Evolutionary conservation across 192 early-diverging fungal species (phyloP), one percentile per base, ranked within the genome.

Genomic region (Backusella mclennaniae): DNA sequence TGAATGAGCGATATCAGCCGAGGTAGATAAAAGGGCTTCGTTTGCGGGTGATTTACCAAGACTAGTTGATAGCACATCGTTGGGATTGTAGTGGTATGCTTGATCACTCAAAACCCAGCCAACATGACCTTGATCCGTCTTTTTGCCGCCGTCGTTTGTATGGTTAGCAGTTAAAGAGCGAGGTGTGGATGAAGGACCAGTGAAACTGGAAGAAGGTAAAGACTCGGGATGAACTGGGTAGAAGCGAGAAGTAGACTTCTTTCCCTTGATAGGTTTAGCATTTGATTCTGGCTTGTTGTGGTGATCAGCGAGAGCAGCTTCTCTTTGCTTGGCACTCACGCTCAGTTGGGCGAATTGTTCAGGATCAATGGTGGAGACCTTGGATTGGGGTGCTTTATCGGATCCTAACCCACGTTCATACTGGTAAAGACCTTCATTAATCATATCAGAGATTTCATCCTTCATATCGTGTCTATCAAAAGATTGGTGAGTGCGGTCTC

Each of bases 351-450:
- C 84, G 77, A 91, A 92, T 52, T 91, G 86, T 17, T 86, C 85
- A 76, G 84, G 82, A 23, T 85, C 79, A 33, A 92, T 86, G 29
- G 90, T 90, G 73, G 84, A 83, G 17, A 93, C 86, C 79, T 93
- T 93, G 76, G 76, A 69, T 66, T 79, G 84, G 69, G 67, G 77
- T 49, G 23, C 8, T 71, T 85, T 85, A 35, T 71, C 68, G 38
- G 82, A 75, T 74, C 46, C 71, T 41, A 72, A 82, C 31, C 93
- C 91, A 46, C 88, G 82, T 79, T 98, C 96, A 74, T 97, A 98
- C 76, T 94, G 87, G 78, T 93, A 94, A 19, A 98, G 86, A 0
- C 96, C 97, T 80, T 98, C 97, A 83, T 93, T 98, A 79, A 98
- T 98, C 80, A 96, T 95, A 70, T 97, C 94, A 21, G 90, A 86